Percentiles rank a stretch among this genome's conserved stretches.
Evolutionary conservation across 345 rosid species (phyloP).

Genomic region (Pelargonium nanum): DNA sequence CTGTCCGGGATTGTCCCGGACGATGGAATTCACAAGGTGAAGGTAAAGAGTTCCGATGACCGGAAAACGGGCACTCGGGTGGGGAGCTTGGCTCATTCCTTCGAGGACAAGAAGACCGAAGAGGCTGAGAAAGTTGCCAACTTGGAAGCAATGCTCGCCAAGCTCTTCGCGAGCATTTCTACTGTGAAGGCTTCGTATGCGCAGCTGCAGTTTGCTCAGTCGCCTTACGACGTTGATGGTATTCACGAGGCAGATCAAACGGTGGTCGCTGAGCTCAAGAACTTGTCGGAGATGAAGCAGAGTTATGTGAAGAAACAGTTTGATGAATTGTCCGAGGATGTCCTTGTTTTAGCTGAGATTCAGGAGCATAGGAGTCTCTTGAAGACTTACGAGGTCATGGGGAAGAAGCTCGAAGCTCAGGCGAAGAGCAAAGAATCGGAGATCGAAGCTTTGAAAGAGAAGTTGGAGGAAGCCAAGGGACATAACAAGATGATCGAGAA

Average conservation of each 20-base stretch:
- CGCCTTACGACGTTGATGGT: conserved; percentile 71
- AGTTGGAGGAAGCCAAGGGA: conserved; percentile 31
- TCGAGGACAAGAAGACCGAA: conserved; percentile 33
- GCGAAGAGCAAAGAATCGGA: conserved; percentile 68
- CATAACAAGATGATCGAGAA: conserved; percentile 48
- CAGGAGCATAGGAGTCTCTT: conserved; percentile 57
- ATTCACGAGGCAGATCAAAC: conserved; percentile 58
- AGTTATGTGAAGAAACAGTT: conserved; percentile 62
- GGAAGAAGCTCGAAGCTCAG: conserved; percentile 70
- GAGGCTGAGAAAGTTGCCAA: conserved; percentile 28
- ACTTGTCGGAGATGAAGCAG: conserved; percentile 70
- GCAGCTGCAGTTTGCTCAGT: conserved; percentile 66
- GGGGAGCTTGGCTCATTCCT: conserved; percentile 27
- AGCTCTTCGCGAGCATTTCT: conserved; percentile 66
- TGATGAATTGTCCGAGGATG: conserved; percentile 48
- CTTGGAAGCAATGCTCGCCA: conserved; percentile 63
- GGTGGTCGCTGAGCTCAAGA: conserved; percentile 52
- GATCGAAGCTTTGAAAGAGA: conserved; percentile 50
- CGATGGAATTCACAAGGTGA: conserved; percentile 34
- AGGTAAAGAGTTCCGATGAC: conserved; percentile 28
- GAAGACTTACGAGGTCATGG: conserved; percentile 52
- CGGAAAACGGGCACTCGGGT: conserved; percentile 5
- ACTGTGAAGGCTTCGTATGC: conserved; percentile 68
- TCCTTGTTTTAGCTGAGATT: conserved; percentile 52
- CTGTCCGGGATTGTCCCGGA: conserved; percentile 55